phyloP scores from a whole-genome alignment of 129 eudicot species.

The Silybum marianum region DNA sequence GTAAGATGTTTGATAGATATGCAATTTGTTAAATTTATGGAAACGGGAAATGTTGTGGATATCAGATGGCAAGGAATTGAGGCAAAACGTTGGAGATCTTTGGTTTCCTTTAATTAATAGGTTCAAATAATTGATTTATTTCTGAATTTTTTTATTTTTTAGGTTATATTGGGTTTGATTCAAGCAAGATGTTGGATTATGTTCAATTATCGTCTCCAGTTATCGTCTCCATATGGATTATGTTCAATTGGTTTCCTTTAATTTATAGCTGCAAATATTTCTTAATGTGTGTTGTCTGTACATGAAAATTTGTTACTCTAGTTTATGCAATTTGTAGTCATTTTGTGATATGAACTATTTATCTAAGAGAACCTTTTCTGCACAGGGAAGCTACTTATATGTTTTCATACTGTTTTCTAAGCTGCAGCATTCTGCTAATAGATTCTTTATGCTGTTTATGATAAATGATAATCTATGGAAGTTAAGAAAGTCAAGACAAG shows the following conservation, averaged over 20 bases:
- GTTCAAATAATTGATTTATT: conserved; percentile 2
- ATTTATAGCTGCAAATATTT: conserved; percentile 15
- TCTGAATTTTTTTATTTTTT: background rate
- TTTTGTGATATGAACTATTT: background rate
- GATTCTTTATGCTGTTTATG: conserved; percentile 12
- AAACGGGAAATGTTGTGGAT: background rate
- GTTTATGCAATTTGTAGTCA: conserved; percentile 13
- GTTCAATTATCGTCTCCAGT: background rate
- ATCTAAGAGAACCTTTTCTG: conserved; percentile 1
- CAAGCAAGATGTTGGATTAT: conserved; percentile 1
- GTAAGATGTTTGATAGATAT: conserved; percentile 18
- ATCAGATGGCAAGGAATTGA: conserved; percentile 5
- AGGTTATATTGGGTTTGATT: conserved; percentile 8
- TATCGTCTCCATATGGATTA: background rate
- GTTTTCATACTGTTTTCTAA: conserved; percentile 5
- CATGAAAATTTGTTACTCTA: conserved; percentile 10
- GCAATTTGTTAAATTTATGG: conserved; percentile 11
- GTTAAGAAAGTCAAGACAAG: background rate
- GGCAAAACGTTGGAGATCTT: conserved; percentile 9
- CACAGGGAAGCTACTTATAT: background rate
- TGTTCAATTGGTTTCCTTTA: background rate
- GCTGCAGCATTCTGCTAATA: conserved; percentile 6
- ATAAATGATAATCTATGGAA: conserved; percentile 10
- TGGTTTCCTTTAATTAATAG: background rate
- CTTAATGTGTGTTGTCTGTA: conserved; percentile 4